Conservation (phyloP, 306 rosid species). For the Casuarina equisetifolia region DNA sequence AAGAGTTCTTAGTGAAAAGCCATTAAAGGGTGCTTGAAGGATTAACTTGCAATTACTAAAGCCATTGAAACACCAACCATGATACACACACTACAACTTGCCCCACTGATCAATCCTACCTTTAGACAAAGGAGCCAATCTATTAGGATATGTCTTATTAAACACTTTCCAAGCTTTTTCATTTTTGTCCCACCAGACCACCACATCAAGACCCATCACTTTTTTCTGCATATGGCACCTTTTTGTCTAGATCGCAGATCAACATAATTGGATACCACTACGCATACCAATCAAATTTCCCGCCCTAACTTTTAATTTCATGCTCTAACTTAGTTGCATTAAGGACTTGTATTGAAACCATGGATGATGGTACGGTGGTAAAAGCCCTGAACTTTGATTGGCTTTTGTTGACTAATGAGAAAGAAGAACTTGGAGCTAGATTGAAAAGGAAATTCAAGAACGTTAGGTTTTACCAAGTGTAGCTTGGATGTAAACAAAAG, state of each 20-base stretch:
- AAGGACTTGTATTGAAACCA: conserved; percentile 44
- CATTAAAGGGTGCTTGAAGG: conserved; percentile 48
- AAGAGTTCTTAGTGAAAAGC: conserved; percentile 63
- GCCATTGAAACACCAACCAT: conserved; percentile 96
- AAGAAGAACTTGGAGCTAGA: no score
- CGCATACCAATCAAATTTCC: conserved; percentile 76
- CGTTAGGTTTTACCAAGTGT: no score
- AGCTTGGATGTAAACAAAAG: no score
- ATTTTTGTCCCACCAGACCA: conserved; percentile 94
- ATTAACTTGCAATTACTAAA: conserved; percentile 80
- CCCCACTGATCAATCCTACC: conserved; percentile 97
- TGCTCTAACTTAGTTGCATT: conserved; percentile 34
- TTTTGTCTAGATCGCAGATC: conserved; percentile 77
- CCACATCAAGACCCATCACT: conserved; percentile 84
- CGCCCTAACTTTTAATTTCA: conserved; percentile 29
- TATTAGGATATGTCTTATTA: conserved; percentile 84
- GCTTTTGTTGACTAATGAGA: not conserved
- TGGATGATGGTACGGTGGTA: conserved; percentile 47
- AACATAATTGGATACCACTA: conserved; percentile 96
- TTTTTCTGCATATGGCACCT: conserved; percentile 70
- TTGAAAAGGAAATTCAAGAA: no score
- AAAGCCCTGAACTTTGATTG: conserved; percentile 44
- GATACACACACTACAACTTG: conserved; percentile 87
- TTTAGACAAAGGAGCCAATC: conserved; percentile 90
- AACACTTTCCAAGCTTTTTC: conserved; percentile 82